phyloP scores from a whole-genome alignment of 768 basidiomycete genomes.

The Panus rudis region DNA sequence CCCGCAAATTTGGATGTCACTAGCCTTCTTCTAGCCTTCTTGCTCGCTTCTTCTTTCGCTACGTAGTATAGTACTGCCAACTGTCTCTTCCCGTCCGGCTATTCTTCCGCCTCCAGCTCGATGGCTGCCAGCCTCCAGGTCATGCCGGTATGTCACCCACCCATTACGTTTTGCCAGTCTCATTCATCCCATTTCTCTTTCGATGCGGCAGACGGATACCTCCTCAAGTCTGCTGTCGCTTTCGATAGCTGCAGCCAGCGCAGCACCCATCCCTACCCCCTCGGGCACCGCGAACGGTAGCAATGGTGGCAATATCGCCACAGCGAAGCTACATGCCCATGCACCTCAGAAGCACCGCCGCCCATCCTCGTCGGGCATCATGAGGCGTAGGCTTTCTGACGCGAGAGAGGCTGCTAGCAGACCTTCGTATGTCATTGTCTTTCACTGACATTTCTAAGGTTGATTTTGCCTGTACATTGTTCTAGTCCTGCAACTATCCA shows the following conservation, averaged over 20 bases:
- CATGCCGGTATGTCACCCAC: too few relatives aligned
- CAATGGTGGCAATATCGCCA: slow-evolving; percentile 20
- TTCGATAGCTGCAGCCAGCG: slow-evolving; percentile 53
- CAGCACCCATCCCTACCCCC: slow-evolving; percentile 37
- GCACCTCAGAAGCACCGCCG: slow-evolving; percentile 51
- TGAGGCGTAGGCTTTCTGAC: slow-evolving; percentile 67
- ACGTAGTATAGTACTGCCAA: too few relatives aligned
- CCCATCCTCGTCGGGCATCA: slow-evolving; percentile 63
- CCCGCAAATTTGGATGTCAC: too few relatives aligned
- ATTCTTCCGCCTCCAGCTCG: too few relatives aligned
- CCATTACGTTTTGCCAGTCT: too few relatives aligned
- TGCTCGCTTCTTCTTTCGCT: too few relatives aligned
- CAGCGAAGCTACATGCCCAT: slow-evolving; percentile 18
- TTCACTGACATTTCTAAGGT: neutral
- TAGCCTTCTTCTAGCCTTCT: too few relatives aligned
- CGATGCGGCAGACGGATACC: neutral
- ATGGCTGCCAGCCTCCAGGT: too few relatives aligned
- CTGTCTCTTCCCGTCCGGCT: too few relatives aligned
- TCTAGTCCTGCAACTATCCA: slow-evolving; percentile 30
- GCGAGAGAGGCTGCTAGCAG: slow-evolving; percentile 71
- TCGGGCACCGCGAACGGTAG: slow-evolving; percentile 17
- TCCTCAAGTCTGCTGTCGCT: slow-evolving; percentile 56
- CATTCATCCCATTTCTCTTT: neutral
- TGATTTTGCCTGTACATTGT: neutral
- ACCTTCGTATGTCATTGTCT: slow-evolving; percentile 52